Base-by-base conservation (phyloP, 1,139 yeast genomes). In the Lizanozyma gosingica region DNA sequence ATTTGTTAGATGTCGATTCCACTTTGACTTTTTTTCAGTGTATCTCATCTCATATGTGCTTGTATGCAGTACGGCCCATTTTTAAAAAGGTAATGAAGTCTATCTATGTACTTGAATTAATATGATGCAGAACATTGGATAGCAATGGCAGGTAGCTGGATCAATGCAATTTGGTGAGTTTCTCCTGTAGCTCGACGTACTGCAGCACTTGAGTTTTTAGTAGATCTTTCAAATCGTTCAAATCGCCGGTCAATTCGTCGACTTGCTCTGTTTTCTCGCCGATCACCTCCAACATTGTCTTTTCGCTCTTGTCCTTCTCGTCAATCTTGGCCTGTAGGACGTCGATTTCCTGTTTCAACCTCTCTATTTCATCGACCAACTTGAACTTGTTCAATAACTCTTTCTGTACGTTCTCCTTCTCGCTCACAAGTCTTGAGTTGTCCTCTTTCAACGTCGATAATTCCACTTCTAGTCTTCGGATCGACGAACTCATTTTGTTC, bases 251-350 rank as follows among this genome's bases (percentile, higher is more conserved):
- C 40, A 94, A 67, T 59, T 92, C 98, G 42, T 81, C 85, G 4
- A 86, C 92, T 47, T 71, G 73, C 57, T 94, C 98, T 14, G 88
- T 75, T 56, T 90, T 88, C 53, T 90, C 97, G 3, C 97, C 97
- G 15, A 90, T 70, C 47, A 87, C 60, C 51, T 83, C 86, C 45
- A 90, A 63, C 45, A 92, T 77, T 2, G 81, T 73, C 42, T 78
- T 80, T 41, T 79, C 73, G 37, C 68, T 67, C 3, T 51, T 52
- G n/a, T 65, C 56, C 39, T 76, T 60, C 3, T 56, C 59, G 1
- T 54, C 60, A 3, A 77, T 55, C 39, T 72, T 65, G 2, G 44
- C 44, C 37, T 67, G 60, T 27, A 78, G 57, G 9, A 50, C 56
- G 0, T 52, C 55, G 14, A 75, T 60, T 39, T 68, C 59, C 2